Conservation (phyloP, 805 yeast genomes). For the Isabelozyma heimii region DNA sequence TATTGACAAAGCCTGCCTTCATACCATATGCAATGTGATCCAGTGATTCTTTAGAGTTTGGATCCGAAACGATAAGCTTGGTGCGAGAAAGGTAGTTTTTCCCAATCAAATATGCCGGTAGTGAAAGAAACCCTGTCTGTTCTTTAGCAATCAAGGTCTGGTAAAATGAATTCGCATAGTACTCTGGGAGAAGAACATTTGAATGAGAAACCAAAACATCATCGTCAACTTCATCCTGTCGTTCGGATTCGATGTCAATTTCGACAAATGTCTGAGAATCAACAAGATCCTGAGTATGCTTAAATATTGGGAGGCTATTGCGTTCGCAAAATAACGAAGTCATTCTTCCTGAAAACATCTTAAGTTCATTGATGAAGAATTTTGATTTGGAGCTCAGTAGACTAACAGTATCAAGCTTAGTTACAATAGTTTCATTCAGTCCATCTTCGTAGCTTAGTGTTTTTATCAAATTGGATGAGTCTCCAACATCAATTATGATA, state of each 20-base stretch:
- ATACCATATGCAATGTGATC: conserved; percentile 26
- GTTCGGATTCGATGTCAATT: conserved; percentile 22
- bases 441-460: conserved; percentile 3
- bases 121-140: conserved; percentile 29
- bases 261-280: conserved; percentile 11
- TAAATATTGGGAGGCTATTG: conserved; percentile 12
- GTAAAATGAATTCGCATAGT: conserved; percentile 29
- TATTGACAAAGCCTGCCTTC: conserved; percentile 23
- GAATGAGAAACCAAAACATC: conserved; percentile 31
- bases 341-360: conserved; percentile 21
- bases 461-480: conserved; percentile 15
- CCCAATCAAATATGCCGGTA: conserved; percentile 32
- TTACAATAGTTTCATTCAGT: conserved; percentile 3
- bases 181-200: conserved; percentile 33
- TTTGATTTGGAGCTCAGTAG: conserved; percentile 4
- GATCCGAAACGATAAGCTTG: conserved; percentile 9
- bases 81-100: conserved; percentile 24
- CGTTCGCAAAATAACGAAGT: conserved; percentile 19
- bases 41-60: conserved; percentile 3
- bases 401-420: conserved; percentile 2
- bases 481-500: conserved; percentile 1
- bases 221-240: conserved; percentile 16
- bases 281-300: conserved; percentile 15
- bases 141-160: conserved; percentile 39
- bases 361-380: conserved; percentile 26